Evolutionary conservation across 1,284 basidiomycete species (phyloP).

Genomic region (Ceratobasidium sp.): DNA sequence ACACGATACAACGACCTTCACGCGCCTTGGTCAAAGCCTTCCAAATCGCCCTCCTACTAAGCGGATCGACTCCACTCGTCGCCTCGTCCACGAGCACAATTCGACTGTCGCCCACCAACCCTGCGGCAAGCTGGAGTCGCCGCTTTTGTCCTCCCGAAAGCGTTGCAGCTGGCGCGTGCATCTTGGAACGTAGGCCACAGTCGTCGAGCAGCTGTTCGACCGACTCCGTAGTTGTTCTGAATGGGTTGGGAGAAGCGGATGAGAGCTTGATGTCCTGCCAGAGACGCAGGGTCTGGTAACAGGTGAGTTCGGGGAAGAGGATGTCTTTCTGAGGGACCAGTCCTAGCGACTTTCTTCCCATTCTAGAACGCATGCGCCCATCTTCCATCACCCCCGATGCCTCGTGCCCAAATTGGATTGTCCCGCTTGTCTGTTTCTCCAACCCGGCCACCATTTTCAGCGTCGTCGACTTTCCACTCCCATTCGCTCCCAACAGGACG

Average conservation of each 20-base stretch:
- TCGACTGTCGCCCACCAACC: conserved; percentile 75
- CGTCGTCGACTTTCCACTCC: conserved; percentile 82
- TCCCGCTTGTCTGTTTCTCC: conserved; percentile 68
- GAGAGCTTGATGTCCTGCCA: conserved; percentile 81
- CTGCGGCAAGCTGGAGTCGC: conserved; percentile 83
- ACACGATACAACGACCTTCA: conserved; percentile 72
- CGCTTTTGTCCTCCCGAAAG: conserved; percentile 85
- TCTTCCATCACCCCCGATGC: conserved; percentile 53
- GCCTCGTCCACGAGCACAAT: conserved; percentile 79
- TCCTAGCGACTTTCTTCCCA: conserved; percentile 70
- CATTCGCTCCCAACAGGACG: conserved; percentile 74
- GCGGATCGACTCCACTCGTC: conserved; percentile 83
- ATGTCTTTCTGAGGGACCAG: conserved; percentile 88
- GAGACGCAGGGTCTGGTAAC: conserved; percentile 76
- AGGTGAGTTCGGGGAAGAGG: conserved; percentile 80
- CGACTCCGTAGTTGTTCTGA: conserved; percentile 60
- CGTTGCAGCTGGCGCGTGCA: conserved; percentile 72
- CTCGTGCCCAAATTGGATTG: conserved; percentile 72
- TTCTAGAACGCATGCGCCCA: conserved; percentile 34
- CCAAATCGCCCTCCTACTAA: conserved; percentile 83
- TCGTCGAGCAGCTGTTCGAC: conserved; percentile 72
- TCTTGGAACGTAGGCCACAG: conserved; percentile 78
- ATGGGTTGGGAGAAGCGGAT: conserved; percentile 37
- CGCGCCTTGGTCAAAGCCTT: conserved; percentile 74
- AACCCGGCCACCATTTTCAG: conserved; percentile 76